Evolutionary conservation across 225 moss, liverwort and hornwort genomes (phyloP).

Genomic region (Physcomitrium patens): DNA sequence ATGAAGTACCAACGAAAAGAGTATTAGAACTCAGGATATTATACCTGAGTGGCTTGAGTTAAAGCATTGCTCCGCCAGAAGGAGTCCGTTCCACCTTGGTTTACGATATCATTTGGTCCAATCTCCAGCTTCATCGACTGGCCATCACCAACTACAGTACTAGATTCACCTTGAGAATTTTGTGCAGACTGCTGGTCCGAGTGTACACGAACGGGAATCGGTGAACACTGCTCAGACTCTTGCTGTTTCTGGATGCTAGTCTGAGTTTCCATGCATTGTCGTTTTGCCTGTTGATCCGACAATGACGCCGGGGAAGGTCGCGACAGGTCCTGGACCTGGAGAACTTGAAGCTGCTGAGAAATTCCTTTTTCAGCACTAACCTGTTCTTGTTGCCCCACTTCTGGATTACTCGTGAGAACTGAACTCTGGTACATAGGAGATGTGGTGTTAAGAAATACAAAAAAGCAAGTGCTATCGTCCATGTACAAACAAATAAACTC

Average conservation of each 20-base stretch:
- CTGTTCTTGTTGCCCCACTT: conserved; percentile 36
- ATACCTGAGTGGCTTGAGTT: conserved; percentile 51
- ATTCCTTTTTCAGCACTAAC: conserved; percentile 37
- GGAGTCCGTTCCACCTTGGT: conserved; percentile 42
- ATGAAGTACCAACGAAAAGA: neutral
- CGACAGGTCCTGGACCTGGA: conserved; percentile 41
- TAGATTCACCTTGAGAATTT: conserved; percentile 27
- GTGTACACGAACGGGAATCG: conserved; percentile 24
- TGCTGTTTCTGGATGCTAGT: conserved; percentile 23
- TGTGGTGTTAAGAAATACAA: conserved; percentile 8
- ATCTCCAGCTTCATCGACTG: conserved; percentile 41
- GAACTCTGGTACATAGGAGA: conserved; percentile 34
- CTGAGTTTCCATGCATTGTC: conserved; percentile 12
- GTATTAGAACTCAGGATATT: too few species aligned
- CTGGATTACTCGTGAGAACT: conserved; percentile 29
- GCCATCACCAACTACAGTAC: conserved; percentile 27
- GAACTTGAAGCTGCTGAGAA: conserved; percentile 45
- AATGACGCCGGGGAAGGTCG: conserved; percentile 28
- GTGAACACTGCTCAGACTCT: conserved; percentile 31
- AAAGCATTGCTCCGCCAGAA: conserved; percentile 48
- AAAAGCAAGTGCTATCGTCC: neutral
- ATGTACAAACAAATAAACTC: conserved; percentile 8
- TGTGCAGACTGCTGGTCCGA: conserved; percentile 39
- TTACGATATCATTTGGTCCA: conserved; percentile 31
- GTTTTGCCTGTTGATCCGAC: conserved; percentile 30